phyloP scores from a whole-genome alignment of 169 alveolate species.

The Cryptosporidium bovis region DNA sequence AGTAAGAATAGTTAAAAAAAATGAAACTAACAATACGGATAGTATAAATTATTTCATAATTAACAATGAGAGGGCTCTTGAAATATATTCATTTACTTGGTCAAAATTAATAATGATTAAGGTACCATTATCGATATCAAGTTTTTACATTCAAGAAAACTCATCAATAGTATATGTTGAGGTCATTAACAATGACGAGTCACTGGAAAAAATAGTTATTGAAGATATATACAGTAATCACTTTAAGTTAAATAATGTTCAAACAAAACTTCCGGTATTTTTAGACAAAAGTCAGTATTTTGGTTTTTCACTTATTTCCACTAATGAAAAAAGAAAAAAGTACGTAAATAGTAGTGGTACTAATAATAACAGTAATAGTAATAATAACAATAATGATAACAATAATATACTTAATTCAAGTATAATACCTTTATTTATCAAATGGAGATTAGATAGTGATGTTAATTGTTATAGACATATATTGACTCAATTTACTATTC shows the following conservation, averaged over 20 bases:
- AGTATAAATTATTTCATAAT: background rate
- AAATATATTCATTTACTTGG: slow-evolving; percentile 2
- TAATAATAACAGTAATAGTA: background rate
- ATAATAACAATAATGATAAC: background rate
- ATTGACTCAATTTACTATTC: slow-evolving; percentile 57
- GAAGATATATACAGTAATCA: slow-evolving; percentile 43
- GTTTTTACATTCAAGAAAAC: slow-evolving; percentile 43
- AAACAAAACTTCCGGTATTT: slow-evolving; percentile 17
- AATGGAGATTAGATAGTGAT: slow-evolving; percentile 15
- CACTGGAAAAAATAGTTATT: slow-evolving; percentile 14
- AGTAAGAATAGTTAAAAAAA: background rate
- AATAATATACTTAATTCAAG: background rate
- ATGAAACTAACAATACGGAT: too few relatives aligned
- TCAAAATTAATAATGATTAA: slow-evolving; percentile 54
- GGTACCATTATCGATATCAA: slow-evolving; percentile 49
- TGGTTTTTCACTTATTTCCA: slow-evolving; percentile 25
- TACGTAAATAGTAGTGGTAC: too few relatives aligned
- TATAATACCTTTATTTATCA: slow-evolving; percentile 48
- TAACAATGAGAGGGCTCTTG: slow-evolving; percentile 4
- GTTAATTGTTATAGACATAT: background rate
- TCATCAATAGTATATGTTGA: slow-evolving; percentile 45
- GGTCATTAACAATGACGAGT: slow-evolving; percentile 37
- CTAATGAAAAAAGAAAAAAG: background rate
- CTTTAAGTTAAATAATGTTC: background rate
- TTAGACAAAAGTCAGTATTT: slow-evolving; percentile 30